Evolutionary conservation across 345 rosid species (phyloP), one percentile per base, ranked within the genome.

Genomic region (Salix viminalis): DNA sequence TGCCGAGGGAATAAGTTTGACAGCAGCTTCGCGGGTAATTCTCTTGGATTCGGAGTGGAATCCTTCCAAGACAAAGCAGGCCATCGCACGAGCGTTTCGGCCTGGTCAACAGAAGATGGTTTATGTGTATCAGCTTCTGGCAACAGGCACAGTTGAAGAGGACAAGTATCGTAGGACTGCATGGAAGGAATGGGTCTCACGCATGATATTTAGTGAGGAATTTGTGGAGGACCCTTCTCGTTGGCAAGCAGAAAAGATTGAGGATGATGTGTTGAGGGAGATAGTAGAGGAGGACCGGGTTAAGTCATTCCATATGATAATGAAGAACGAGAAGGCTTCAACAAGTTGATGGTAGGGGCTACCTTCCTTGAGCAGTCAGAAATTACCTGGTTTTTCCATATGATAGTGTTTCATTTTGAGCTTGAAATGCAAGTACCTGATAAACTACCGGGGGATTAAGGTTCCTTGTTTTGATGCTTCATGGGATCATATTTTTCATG

Each of bases 101-200:
- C 98, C 97, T 0, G 98, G 98, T 72, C 98, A 94, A 81, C 97
- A 85, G 73, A 94, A 92, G 90, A 80, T 89, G 60, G 97, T 94
- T 4, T 92, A 89, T 73, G 98, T 94, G 65, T 94, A 94, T 85
- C 98, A 92, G 82, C 94, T 94, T 28, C 81, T 96, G 70, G 92
- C 93, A 4, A 86, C 91, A 0, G 92, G 90, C 73, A 87, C 98
- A 12, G 86, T 93, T 19, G 99, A 93, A 80, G 97, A 92, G 80
- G 99, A 92, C 60, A 93, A 93, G 87, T 90, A 96, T 52, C 72
- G 88, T 23, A 86, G 98, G 87, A 96, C 99, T 4, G 91, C 98
- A 52, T 93, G 98, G 99, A 96, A 96, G 80, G 98, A 93, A 52
- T 96, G 99, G 98, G 94, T 96, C 10, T 93, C 99, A 0, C 86